A percentile compares a stretch with the other conserved stretches of the same genome.
Evolutionary conservation across 1,284 basidiomycete species (phyloP).

Genomic region (Exobasidium cylindrosporum): DNA sequence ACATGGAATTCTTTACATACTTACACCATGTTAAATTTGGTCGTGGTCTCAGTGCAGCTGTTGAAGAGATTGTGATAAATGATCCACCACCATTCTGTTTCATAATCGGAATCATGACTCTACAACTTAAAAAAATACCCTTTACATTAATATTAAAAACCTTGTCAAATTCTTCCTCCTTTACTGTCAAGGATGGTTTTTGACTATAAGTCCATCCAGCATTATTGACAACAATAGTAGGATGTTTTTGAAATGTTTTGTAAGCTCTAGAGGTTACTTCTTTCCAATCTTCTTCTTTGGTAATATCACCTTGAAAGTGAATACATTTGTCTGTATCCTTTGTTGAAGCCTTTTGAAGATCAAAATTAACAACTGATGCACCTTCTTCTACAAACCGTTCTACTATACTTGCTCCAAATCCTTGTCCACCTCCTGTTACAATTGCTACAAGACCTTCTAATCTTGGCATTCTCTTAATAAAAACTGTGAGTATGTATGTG

Average conservation of each 20-base stretch:
- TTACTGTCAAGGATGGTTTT: slow-evolving; percentile 20
- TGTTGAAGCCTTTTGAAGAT: neutral
- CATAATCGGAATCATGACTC: slow-evolving; percentile 20
- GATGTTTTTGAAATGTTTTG: slow-evolving; percentile 5
- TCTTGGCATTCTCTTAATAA: too few relatives aligned
- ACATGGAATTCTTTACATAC: too few relatives aligned
- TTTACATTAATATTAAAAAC: slow-evolving; percentile 31
- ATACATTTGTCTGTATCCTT: neutral
- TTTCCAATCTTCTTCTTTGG: slow-evolving; percentile 12
- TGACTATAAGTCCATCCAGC: slow-evolving; percentile 36
- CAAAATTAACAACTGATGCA: neutral
- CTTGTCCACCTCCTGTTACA: neutral
- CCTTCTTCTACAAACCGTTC: slow-evolving; percentile 6
- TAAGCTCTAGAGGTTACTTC: neutral
- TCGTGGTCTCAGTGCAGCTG: slow-evolving; percentile 27
- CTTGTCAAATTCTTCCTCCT: slow-evolving; percentile 25
- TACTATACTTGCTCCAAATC: slow-evolving; percentile 1
- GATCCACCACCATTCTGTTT: slow-evolving; percentile 6
- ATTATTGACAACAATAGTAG: slow-evolving; percentile 27
- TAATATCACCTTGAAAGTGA: slow-evolving; percentile 22
- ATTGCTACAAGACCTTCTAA: slow-evolving; percentile 3
- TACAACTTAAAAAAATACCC: slow-evolving; percentile 20
- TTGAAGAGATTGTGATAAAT: slow-evolving; percentile 23
- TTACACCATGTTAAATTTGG: slow-evolving; percentile 32
- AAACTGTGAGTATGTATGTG: too few relatives aligned